Percentiles rank a stretch among this genome's conserved stretches.
These are phyloP conservation scores for Yamadazyma takamatsuzukensis DNA, from an alignment of 805 yeast genomes.

Conservation along the genomic window DNA sequence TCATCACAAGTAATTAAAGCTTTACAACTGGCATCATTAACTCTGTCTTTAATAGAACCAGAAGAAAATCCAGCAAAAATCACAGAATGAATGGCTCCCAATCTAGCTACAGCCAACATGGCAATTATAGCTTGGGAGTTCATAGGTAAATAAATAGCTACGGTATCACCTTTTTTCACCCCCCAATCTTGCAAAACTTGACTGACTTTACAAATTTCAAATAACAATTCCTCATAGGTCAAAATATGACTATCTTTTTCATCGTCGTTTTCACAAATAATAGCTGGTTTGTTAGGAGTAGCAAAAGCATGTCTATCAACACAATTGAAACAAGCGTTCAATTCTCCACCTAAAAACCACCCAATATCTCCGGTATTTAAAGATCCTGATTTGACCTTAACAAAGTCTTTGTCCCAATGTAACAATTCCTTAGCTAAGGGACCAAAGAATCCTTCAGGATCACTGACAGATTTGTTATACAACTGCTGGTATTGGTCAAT, in stretches of 20 bases:
- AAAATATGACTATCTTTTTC: slow-evolving; percentile 58
- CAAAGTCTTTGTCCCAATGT: slow-evolving; percentile 78
- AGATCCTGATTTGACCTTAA: slow-evolving; percentile 60
- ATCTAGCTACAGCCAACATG: slow-evolving; percentile 70
- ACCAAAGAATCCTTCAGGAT: slow-evolving; percentile 81
- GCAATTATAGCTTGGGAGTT: slow-evolving; percentile 75
- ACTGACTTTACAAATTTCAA: slow-evolving; percentile 67
- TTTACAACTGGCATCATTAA: slow-evolving; percentile 67
- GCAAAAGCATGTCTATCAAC: slow-evolving; percentile 77
- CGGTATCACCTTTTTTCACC: slow-evolving; percentile 77
- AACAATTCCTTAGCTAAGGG: slow-evolving; percentile 68
- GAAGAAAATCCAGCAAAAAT: slow-evolving; percentile 83
- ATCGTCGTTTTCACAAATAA: slow-evolving; percentile 80
- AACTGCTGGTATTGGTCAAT: slow-evolving; percentile 66
- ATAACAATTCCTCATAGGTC: slow-evolving; percentile 69
- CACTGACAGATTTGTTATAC: slow-evolving; percentile 70
- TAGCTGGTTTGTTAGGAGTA: slow-evolving; percentile 69
- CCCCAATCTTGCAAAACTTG: slow-evolving; percentile 66
- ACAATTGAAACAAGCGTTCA: slow-evolving; percentile 78
- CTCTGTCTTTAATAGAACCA: slow-evolving; percentile 67
- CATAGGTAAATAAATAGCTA: slow-evolving; percentile 85
- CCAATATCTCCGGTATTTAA: slow-evolving; percentile 53
- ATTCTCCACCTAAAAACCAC: slow-evolving; percentile 78
- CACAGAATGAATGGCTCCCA: slow-evolving; percentile 83
- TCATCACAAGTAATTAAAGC: slow-evolving; percentile 79